Base-by-base conservation (phyloP, 2,329 filamentous ascomycete species). In the Helicocarpus griseus region DNA sequence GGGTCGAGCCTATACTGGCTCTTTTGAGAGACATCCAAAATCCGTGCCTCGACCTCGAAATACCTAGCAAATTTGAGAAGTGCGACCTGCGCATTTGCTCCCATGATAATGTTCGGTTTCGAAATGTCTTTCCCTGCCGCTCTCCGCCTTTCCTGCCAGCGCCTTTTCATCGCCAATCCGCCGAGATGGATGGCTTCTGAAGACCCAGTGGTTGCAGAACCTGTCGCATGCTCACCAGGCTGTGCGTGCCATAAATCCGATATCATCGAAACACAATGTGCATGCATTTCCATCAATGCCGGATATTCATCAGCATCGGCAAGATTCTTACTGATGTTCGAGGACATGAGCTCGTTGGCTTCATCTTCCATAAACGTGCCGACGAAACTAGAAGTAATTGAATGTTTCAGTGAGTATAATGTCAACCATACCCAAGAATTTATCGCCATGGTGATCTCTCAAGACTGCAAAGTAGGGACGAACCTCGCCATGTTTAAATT, bases 61-160 rank as follows among this genome's bases (percentile, higher is more conserved):
- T 88, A 88, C 24, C 83, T 69, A 2, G 83, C 82, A 56, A 87
- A 86, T 63, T 87, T 87, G 67, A 86, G 80, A 39, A 87, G 72
- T 0, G 83, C 83, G 0, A 87, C 84, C 66, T 87, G 85, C 1
- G 83, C 83, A 57, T 86, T 87, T 22, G 81, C 75, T 1, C 83
- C 84, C 84, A 88, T 87, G 60, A 88, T 72, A 56, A 88, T 86
- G 61, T 87, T 88, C 1, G 85, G 85, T 29, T 77, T 80, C 1
- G 67, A 73, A 1, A 74, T 78, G 56, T 84, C 81, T 55, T 86
- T 85, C 13, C 82, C 82, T 35, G 75, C 76, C 0, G 71, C 74
- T 51, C 68, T 71, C 24, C 83, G 74, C 58, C 76, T 77, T 59
- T 85, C 79, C 63, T 87, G 82, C 85, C 84, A 87, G 19, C 80